These are phyloP conservation scores for Dacryopinax spathularia DNA, from an alignment of 768 basidiomycete species.

Conservation along the genomic window DNA sequence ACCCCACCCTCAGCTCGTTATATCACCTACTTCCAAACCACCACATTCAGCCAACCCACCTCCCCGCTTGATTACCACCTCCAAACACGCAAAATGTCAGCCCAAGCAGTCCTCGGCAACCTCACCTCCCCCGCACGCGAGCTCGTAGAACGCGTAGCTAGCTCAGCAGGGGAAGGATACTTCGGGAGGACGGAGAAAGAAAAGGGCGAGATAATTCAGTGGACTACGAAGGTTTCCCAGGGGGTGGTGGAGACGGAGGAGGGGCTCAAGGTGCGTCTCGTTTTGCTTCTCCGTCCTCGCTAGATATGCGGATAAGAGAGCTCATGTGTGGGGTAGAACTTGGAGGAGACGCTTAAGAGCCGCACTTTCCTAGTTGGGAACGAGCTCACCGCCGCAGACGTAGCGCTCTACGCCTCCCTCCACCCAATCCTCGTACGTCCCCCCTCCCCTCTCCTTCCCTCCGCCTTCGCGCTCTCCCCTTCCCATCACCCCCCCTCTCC, in stretches of 20 bases:
- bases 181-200: constrained; percentile 1
- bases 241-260: neutral
- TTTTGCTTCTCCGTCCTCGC: constrained; percentile 30
- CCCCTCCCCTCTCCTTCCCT: neutral
- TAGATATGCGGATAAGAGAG: neutral
- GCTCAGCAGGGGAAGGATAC: neutral
- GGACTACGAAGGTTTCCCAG: constrained; percentile 2
- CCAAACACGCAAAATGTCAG: neutral
- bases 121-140: neutral
- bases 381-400: constrained; percentile 76
- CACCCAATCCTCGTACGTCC: constrained; percentile 61
- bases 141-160: constrained; percentile 6
- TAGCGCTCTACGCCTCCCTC: constrained; percentile 78
- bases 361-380: constrained; percentile 78
- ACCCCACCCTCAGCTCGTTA: too few species aligned
- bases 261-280: neutral
- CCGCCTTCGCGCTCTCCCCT: neutral
- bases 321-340: constrained; percentile 32
- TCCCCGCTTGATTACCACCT: too few species aligned
- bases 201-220: neutral
- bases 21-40: too few species aligned
- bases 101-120: neutral
- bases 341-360: constrained; percentile 56
- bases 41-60: too few species aligned
- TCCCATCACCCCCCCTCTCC: neutral